A percentile compares a stretch with the other conserved stretches of the same genome.
Evolutionary conservation across 768 basidiomycete species (phyloP).

Genomic region (Suillus occidentalis): DNA sequence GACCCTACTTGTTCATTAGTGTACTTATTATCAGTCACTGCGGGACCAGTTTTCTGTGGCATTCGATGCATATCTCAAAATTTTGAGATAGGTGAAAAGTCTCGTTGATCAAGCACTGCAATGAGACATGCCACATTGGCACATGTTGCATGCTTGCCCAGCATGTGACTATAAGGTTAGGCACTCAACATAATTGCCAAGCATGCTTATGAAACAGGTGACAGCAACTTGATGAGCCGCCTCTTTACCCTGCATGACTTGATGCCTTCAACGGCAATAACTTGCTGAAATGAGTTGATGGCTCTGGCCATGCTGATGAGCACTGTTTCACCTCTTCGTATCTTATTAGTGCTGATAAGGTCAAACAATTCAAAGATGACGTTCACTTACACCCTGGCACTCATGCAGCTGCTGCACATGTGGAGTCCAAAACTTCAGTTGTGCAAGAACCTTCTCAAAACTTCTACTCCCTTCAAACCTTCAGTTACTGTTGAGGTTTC

Average conservation of each 20-base stretch:
- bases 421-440: no score
- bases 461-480: neutral
- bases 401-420: neutral
- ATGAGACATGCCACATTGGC: constrained; percentile 31
- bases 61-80: constrained; percentile 37
- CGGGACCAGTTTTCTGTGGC: constrained; percentile 26
- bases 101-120: constrained; percentile 27
- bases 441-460: no score
- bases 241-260: constrained; percentile 20
- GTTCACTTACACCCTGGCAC: neutral
- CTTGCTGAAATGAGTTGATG: constrained; percentile 26
- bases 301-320: constrained; percentile 17
- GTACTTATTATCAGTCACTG: neutral
- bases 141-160: constrained; percentile 32
- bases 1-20: constrained; percentile 12
- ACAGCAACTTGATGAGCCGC: constrained; percentile 24
- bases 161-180: constrained; percentile 37
- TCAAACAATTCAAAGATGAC: constrained; percentile 27
- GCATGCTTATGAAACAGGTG: neutral
- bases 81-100: constrained; percentile 22
- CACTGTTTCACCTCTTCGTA: constrained; percentile 23
- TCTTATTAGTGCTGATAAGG: constrained; percentile 23
- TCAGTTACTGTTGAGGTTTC: neutral
- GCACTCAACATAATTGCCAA: neutral
- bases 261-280: constrained; percentile 20